A percentile compares a stretch with the other conserved stretches of the same genome.
Conservation (phyloP, 208 protist species). For the Crithidia acanthocephali region DNA sequence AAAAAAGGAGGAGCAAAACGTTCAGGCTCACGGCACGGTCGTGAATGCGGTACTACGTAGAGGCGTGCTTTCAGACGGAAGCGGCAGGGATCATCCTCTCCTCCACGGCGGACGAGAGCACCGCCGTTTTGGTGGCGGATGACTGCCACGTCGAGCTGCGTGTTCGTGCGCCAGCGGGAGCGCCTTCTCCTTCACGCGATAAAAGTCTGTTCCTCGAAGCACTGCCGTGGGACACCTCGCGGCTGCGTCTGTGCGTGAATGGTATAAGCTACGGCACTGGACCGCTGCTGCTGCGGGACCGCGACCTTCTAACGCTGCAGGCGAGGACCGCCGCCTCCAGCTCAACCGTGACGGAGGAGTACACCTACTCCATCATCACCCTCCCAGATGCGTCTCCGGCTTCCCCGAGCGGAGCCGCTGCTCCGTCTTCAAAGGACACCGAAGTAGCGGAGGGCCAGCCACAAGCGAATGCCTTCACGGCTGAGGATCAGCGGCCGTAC, state of each 20-base stretch:
- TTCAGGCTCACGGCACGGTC: not conserved
- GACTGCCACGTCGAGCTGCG: slow-evolving; percentile 18
- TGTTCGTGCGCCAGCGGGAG: not conserved
- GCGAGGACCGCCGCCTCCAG: not conserved
- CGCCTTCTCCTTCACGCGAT: not conserved
- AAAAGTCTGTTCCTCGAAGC: slow-evolving; percentile 12
- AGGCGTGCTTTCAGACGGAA: slow-evolving; percentile 26
- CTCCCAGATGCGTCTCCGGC: not conserved
- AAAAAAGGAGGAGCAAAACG: slow-evolving; percentile 5
- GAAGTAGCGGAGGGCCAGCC: not conserved
- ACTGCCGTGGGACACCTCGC: slow-evolving; percentile 33
- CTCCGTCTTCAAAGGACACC: not conserved
- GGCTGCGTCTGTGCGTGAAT: slow-evolving; percentile 27
- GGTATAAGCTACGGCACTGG: slow-evolving; percentile 33
- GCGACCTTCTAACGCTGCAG: slow-evolving; percentile 27
- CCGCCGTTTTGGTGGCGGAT: slow-evolving; percentile 14
- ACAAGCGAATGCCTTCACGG: not conserved
- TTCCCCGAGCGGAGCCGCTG: not conserved
- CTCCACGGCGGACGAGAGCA: slow-evolving; percentile 1
- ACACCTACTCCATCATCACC: slow-evolving; percentile 13
- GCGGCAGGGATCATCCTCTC: slow-evolving; percentile 23
- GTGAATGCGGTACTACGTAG: slow-evolving; percentile 29
- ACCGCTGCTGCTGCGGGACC: slow-evolving; percentile 30
- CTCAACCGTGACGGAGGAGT: not conserved
- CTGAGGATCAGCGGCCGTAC: slow-evolving; percentile 9